Conservation (phyloP, 805 yeast genomes). For the Candida insectalens region DNA sequence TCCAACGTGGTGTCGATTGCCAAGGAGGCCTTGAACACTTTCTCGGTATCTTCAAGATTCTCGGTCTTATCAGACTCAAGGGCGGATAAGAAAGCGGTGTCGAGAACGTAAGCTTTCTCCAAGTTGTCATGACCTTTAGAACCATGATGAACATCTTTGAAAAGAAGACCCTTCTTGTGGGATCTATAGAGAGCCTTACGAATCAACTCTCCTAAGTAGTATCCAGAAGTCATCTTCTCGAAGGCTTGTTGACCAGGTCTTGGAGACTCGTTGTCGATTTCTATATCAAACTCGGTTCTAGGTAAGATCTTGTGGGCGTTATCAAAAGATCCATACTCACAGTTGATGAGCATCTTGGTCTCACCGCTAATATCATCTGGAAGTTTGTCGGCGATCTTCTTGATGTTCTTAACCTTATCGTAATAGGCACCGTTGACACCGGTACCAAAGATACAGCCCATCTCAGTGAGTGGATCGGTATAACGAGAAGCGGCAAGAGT, state of each 20-base stretch:
- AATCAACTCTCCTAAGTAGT: constrained; percentile 88
- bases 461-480: constrained; percentile 80
- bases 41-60: constrained; percentile 68
- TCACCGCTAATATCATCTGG: constrained; percentile 54
- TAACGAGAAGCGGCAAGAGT: constrained; percentile 94
- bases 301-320: constrained; percentile 84
- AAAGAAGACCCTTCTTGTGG: constrained; percentile 54
- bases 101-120: constrained; percentile 62
- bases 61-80: constrained; percentile 88
- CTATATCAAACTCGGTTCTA: constrained; percentile 79
- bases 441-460: constrained; percentile 97
- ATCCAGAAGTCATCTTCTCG: constrained; percentile 98
- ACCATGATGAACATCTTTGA: constrained; percentile 37
- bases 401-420: constrained; percentile 66
- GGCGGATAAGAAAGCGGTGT: constrained; percentile 80
- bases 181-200: constrained; percentile 75
- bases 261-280: constrained; percentile 81
- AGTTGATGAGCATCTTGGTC: constrained; percentile 90
- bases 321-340: constrained; percentile 98
- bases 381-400: constrained; percentile 72
- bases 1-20: constrained; percentile 60
- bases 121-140: constrained; percentile 56
- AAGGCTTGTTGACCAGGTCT: constrained; percentile 97
- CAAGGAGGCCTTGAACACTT: constrained; percentile 51
- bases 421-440: constrained; percentile 98